A percentile compares a stretch with the other conserved stretches of the same genome.
phyloP scores from a whole-genome alignment of 1,139 yeast genomes.

The Yamadazyma dushanensis region DNA sequence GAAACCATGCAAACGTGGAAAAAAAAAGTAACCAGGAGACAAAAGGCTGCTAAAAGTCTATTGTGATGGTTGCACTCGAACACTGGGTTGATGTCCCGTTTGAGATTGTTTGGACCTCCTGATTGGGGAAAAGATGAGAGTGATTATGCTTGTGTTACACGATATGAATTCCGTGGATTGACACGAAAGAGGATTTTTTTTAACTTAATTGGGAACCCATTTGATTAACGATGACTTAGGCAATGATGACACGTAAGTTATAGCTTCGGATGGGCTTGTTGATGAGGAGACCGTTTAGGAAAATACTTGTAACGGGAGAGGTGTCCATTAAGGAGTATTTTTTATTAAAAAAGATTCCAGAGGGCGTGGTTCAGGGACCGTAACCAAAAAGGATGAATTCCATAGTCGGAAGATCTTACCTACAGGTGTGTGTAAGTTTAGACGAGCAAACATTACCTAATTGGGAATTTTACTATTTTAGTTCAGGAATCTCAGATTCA shows the following conservation, averaged over 20 bases:
- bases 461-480: constrained; percentile 1
- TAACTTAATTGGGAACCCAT: background rate
- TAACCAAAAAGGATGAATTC: background rate
- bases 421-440: background rate
- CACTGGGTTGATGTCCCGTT: background rate
- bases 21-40: background rate
- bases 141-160: background rate
- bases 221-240: background rate
- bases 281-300: too few species aligned
- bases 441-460: background rate
- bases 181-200: too few species aligned
- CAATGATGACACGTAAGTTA: background rate
- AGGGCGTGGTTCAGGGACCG: background rate
- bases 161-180: too few species aligned
- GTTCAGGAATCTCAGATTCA: constrained; percentile 1
- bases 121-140: background rate
- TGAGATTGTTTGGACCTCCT: background rate
- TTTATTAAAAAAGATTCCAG: background rate
- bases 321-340: background rate
- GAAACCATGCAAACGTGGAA: background rate
- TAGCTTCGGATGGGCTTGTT: background rate
- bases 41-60: background rate
- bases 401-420: background rate
- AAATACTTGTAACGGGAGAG: too few species aligned
- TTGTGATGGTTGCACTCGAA: background rate